Base-by-base conservation (phyloP, 352 stramenopile species). In the Elongisporangium prolatum region DNA sequence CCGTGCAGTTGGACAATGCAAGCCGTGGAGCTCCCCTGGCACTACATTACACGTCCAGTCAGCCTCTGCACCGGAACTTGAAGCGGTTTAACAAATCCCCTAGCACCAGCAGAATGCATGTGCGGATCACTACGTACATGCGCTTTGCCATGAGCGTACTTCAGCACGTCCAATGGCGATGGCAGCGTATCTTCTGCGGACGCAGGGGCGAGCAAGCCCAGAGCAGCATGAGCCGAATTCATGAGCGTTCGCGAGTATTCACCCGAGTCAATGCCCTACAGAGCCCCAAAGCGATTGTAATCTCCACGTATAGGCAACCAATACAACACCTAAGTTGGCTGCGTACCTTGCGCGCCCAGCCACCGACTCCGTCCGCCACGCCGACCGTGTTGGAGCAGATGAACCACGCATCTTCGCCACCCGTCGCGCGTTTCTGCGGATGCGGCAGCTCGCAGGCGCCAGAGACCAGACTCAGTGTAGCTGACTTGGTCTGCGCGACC, bases 231-330 rank as follows among this genome's bases (percentile, higher is more conserved):
- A 20, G 72, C 80, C 13, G 75, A 78, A 48, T 65, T 77, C 80
- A 92, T 94, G 21, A 96, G 75, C 53, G 69, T 86, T 25, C 88
- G 88, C 48, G 85, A 92, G 71, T 95, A 96, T 59, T 91, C 86
- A 22, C 88, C 88, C 56, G 88, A 87, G 63, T 96, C 88, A 48
- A 96, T 80, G 21, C 86, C 88, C 82, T 91, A 37, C 34, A 57
- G 40, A 18, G 13, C 20, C 44, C 20, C 5, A 38, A 20, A 59
- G 40, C 28, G 20, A 8, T 7, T 3, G 17, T 56, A n/a, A 57
- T 8, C 58, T 14, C n/a, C 21, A 21, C 24, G 5, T 13, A 13
- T 40, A 14, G 9, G 28, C 28, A 6, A 14, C 8, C 28, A 13
- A 40, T 40, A 13, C 28, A 40, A 8, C 4, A 40, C 4, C 28